Evolutionary conservation across 108 stramenopile genomes (phyloP), one percentile per base, ranked within the genome.

Genomic region (Cyclotella sp.): DNA sequence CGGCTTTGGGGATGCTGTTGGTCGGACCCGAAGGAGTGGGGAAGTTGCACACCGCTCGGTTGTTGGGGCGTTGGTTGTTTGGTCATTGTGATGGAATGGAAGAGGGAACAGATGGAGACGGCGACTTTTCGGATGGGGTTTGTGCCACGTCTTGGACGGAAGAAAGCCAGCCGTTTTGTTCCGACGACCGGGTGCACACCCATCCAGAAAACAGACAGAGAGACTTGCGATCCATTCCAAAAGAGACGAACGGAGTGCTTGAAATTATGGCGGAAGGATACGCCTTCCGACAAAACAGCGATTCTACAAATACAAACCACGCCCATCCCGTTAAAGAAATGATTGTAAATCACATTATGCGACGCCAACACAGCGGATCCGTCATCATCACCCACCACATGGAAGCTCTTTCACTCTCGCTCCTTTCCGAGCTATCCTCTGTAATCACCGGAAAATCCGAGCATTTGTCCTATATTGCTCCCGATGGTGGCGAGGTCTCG

Each of bases 331-430:
- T 66, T 13, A 78, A 58, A 78, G 45, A 65, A 21, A 39, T 54
- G 24, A 72, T 81, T 47, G 68, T 81, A 27, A 27, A 81, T 29
- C 80, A 81, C 63, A 75, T 81, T 58, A 40, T 45, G 12, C 28
- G 49, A n/a, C 80, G 80, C 12, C 27, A 70, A 44, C 57, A 68
- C 13, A 46, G 53, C 6, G 80, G 80, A 62, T 81, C 80, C 19
- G 73, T 75, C 26, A 57, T 81, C 41, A 70, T 81, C 16, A 58
- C 75, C 18, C 80, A 74, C 39, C 80, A 75, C 53, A 70, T 81
- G 54, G 80, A 81, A 65, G 49, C 18, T 13, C 51, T 81, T 46
- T 69, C 61, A n/a, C 18, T 64, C 21, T 26, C 68, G 14, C 15
- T 81, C 14, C 61, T 81, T 1, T 29, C 80, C 12, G 73, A 74